A percentile compares a stretch with the other conserved stretches of the same genome.
Conservation (phyloP, 345 rosid species). For the Eucalyptus regnans region DNA sequence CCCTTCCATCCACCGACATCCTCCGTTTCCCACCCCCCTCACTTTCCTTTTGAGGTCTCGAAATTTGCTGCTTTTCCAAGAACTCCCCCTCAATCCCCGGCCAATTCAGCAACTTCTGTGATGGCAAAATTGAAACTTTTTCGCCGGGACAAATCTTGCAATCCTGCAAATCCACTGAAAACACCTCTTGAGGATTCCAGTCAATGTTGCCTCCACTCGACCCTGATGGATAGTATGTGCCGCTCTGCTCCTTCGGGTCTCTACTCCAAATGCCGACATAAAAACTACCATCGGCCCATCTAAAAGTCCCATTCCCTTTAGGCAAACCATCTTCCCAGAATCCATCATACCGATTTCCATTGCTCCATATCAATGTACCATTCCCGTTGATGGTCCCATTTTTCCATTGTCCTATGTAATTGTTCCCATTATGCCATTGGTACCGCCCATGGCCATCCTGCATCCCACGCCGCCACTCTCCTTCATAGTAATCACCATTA, state of each 20-base stretch:
- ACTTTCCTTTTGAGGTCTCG: neutral
- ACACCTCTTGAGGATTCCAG: conserved; percentile 81
- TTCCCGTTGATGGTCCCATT: conserved; percentile 65
- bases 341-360: conserved; percentile 85
- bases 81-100: conserved; percentile 24
- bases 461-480: conserved; percentile 80
- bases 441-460: conserved; percentile 90
- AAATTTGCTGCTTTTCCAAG: neutral
- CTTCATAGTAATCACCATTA: conserved; percentile 78
- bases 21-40: conserved; percentile 32
- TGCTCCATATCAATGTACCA: conserved; percentile 79
- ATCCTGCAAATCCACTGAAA: conserved; percentile 40
- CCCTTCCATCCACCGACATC: conserved; percentile 59
- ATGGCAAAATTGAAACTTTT: conserved; percentile 51
- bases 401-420: conserved; percentile 78
- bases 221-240: conserved; percentile 72
- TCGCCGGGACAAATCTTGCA: conserved; percentile 54
- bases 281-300: conserved; percentile 65
- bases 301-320: conserved; percentile 76
- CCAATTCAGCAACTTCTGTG: conserved; percentile 76
- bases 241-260: conserved; percentile 65
- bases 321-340: conserved; percentile 86
- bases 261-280: conserved; percentile 92
- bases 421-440: conserved; percentile 75
- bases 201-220: conserved; percentile 33